Conservation (phyloP, 495 filamentous ascomycete species). For the Aspergillus campestris region DNA sequence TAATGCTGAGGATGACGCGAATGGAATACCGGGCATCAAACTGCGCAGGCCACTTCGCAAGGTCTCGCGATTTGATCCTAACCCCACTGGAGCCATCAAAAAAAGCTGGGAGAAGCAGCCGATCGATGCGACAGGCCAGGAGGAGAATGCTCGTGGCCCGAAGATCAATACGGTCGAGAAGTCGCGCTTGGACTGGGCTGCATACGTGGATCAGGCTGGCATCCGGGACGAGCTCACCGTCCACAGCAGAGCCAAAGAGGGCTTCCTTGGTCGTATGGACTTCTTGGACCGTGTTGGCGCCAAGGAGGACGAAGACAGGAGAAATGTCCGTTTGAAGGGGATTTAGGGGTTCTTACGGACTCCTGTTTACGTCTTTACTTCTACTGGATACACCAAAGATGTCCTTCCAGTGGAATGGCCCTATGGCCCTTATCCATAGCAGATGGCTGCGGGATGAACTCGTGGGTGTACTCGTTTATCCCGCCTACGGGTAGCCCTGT, state of each 20-base stretch:
- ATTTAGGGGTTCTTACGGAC: slow-evolving; percentile 18
- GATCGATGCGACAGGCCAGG: slow-evolving; percentile 11
- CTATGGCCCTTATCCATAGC: no score
- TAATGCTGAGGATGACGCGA: slow-evolving; percentile 19
- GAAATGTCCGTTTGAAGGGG: slow-evolving; percentile 50
- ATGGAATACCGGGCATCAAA: slow-evolving; percentile 13
- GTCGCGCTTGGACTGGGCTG: slow-evolving; percentile 88
- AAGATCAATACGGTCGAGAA: slow-evolving; percentile 97
- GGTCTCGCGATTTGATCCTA: slow-evolving; percentile 77
- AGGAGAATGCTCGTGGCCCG: slow-evolving; percentile 48
- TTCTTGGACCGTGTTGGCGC: slow-evolving; percentile 79
- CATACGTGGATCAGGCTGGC: slow-evolving; percentile 85
- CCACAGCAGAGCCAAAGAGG: slow-evolving; percentile 75
- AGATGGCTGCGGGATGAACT: no score
- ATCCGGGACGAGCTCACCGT: slow-evolving; percentile 83
- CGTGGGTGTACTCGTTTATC: no score
- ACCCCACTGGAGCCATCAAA: slow-evolving; percentile 40
- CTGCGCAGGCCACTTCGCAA: slow-evolving; percentile 61
- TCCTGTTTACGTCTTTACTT: background rate
- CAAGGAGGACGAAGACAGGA: slow-evolving; percentile 66
- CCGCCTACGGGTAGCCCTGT: no score
- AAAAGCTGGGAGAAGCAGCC: slow-evolving; percentile 41
- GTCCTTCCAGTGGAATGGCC: no score
- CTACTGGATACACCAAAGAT: no score
- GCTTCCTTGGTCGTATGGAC: slow-evolving; percentile 75